phyloP scores from a whole-genome alignment of 352 stramenopile species.

The Thalassiosira sp. region DNA sequence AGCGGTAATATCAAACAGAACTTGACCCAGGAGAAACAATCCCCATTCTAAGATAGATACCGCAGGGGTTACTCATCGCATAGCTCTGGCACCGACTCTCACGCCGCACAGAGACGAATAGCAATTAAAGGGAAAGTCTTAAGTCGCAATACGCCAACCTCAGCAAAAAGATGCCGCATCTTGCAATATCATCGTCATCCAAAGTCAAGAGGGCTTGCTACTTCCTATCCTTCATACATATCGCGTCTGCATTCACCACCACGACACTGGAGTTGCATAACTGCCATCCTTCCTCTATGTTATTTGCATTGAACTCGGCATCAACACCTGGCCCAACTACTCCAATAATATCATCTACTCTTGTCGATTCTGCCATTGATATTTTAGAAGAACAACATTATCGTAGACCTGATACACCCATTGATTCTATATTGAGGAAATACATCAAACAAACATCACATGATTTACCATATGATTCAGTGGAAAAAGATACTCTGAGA shows the following conservation, averaged over 20 bases:
- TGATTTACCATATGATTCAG: background rate
- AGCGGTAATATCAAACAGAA: too few species aligned
- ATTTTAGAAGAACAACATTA: conserved; percentile 9
- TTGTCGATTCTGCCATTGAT: conserved; percentile 6
- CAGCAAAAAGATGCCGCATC: background rate
- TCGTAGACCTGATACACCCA: background rate
- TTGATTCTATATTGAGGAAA: conserved; percentile 2
- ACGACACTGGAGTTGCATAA: background rate
- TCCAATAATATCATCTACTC: background rate
- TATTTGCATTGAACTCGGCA: conserved; percentile 7
- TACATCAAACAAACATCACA: conserved; percentile 5
- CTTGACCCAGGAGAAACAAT: too few species aligned
- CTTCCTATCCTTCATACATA: background rate
- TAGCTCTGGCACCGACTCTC: too few species aligned
- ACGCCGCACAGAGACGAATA: too few species aligned
- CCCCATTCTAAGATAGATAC: too few species aligned
- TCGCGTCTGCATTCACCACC: background rate
- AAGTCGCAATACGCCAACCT: too few species aligned
- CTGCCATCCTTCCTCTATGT: background rate
- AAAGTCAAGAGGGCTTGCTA: conserved; percentile 5
- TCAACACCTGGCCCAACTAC: background rate
- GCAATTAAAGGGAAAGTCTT: too few species aligned
- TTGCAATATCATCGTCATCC: background rate
- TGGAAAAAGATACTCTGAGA: background rate
- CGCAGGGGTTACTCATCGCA: too few species aligned